Conservation (phyloP, 2,329 filamentous ascomycete genomes). For the Sporothrix protearum region DNA sequence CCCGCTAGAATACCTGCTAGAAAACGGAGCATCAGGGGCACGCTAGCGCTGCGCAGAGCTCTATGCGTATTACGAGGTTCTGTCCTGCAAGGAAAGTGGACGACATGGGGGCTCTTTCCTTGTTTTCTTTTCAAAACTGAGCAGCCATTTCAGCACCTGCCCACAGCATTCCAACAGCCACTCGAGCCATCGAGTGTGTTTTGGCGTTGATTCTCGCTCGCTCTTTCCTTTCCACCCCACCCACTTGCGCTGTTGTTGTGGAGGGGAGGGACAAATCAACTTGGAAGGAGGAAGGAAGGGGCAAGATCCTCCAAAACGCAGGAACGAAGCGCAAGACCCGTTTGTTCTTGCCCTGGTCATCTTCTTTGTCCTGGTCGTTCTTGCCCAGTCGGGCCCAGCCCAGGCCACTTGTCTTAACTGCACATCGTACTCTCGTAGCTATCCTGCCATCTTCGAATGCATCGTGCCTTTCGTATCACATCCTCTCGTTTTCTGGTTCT, state of each 20-base stretch:
- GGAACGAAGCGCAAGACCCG: conserved; percentile 2
- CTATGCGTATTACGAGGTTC: conserved; percentile 9
- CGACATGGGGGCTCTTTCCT: not conserved
- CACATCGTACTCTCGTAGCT: not conserved
- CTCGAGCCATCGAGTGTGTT: not conserved
- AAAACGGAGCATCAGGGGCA: conserved; percentile 12
- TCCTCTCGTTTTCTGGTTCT: not conserved
- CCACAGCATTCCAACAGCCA: conserved; percentile 1
- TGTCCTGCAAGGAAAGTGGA: conserved; percentile 1
- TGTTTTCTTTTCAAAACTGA: not conserved
- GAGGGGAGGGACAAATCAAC: not conserved
- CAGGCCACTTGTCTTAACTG: too few species aligned
- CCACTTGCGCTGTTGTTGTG: not conserved
- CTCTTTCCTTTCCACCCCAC: conserved; percentile 2
- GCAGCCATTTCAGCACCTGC: not conserved
- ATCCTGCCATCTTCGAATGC: not conserved
- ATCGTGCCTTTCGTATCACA: conserved; percentile 10
- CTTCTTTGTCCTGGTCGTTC: not conserved
- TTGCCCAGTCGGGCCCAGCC: not conserved
- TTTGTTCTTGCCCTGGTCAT: conserved; percentile 12
- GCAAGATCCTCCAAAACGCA: conserved; percentile 1
- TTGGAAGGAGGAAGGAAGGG: conserved; percentile 18
- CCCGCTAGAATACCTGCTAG: not conserved
- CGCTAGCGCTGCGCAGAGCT: conserved; percentile 5
- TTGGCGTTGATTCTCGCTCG: not conserved